Conservation (phyloP, 768 basidiomycete species). For the Tricholoma matsutake region DNA sequence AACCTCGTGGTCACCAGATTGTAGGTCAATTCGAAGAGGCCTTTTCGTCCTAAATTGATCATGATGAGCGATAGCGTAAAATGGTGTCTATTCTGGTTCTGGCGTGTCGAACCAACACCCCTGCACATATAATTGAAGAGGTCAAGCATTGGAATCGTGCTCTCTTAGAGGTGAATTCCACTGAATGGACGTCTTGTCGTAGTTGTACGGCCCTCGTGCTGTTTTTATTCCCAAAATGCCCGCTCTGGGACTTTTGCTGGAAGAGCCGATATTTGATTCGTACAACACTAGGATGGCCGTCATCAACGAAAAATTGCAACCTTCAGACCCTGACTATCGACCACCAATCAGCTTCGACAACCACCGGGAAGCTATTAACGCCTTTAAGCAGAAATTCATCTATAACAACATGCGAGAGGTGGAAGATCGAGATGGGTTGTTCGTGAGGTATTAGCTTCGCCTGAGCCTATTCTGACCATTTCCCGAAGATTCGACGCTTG, state of each 20-base stretch:
- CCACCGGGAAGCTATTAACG: conserved; percentile 64
- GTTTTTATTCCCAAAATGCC: conserved; percentile 96
- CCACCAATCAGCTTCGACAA: conserved; percentile 70
- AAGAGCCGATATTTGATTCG: conserved; percentile 77
- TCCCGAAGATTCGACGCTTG: conserved; percentile 78
- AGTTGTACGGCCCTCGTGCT: conserved; percentile 75
- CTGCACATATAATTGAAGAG: conserved; percentile 71
- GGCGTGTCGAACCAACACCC: conserved; percentile 70
- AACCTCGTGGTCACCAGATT: conserved; percentile 36
- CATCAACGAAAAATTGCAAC: conserved; percentile 50
- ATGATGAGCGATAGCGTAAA: conserved; percentile 68
- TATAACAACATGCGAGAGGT: conserved; percentile 84
- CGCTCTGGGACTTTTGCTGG: conserved; percentile 87
- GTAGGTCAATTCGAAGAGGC: conserved; percentile 31
- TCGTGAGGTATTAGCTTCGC: conserved; percentile 28
- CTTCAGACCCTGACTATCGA: conserved; percentile 59
- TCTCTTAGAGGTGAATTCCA: not conserved
- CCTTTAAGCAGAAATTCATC: conserved; percentile 83
- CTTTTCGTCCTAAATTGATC: conserved; percentile 9
- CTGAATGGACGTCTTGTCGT: not conserved
- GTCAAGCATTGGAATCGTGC: conserved; percentile 29
- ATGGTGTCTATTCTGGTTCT: conserved; percentile 92
- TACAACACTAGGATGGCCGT: conserved; percentile 62
- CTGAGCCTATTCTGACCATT: not conserved
- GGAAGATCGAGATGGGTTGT: conserved; percentile 79